These are phyloP conservation scores for Parascedosporium putredinis DNA, from an alignment of 2,329 filamentous ascomycete species.

Conservation along the genomic window DNA sequence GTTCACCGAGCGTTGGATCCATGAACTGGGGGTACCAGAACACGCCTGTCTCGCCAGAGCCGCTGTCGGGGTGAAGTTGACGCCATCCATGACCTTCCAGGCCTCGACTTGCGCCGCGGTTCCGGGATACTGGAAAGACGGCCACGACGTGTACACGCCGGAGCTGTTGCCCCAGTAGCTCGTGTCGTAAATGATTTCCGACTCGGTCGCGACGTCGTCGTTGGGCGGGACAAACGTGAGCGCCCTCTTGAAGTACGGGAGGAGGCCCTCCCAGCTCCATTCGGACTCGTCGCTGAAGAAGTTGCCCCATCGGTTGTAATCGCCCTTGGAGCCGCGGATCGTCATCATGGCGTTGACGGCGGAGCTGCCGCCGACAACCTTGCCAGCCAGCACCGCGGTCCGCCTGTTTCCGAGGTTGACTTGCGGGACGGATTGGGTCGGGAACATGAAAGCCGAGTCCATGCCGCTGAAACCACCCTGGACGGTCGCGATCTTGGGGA, in stretches of 20 bases:
- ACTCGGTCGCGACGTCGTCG: slow-evolving; percentile 12
- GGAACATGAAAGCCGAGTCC: slow-evolving; percentile 7
- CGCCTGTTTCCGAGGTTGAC: slow-evolving; percentile 11
- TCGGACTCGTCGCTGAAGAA: slow-evolving; percentile 20
- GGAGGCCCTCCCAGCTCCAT: slow-evolving; percentile 16
- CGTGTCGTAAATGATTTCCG: slow-evolving; percentile 19
- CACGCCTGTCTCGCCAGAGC: slow-evolving; percentile 26
- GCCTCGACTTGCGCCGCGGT: slow-evolving; percentile 22
- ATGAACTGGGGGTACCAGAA: slow-evolving; percentile 32
- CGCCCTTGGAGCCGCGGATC: slow-evolving; percentile 21
- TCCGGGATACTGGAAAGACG: slow-evolving; percentile 26
- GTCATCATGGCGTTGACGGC: slow-evolving; percentile 26
- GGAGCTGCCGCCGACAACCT: slow-evolving; percentile 25
- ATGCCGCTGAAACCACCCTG: slow-evolving; percentile 9
- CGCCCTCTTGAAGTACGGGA: slow-evolving; percentile 18
- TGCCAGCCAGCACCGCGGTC: slow-evolving; percentile 8
- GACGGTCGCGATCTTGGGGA: slow-evolving; percentile 7
- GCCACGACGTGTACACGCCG: slow-evolving; percentile 26
- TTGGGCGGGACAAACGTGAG: slow-evolving; percentile 18
- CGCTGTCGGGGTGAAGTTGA: slow-evolving; percentile 28
- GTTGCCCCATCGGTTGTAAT: slow-evolving; percentile 19
- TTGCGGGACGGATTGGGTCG: slow-evolving; percentile 12
- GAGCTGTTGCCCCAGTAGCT: slow-evolving; percentile 27
- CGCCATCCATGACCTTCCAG: slow-evolving; percentile 26
- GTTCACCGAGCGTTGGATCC: slow-evolving; percentile 23